These are phyloP conservation scores for Aspergillus intermedius DNA, from an alignment of 2,329 filamentous ascomycete genomes.

Conservation along the genomic window DNA sequence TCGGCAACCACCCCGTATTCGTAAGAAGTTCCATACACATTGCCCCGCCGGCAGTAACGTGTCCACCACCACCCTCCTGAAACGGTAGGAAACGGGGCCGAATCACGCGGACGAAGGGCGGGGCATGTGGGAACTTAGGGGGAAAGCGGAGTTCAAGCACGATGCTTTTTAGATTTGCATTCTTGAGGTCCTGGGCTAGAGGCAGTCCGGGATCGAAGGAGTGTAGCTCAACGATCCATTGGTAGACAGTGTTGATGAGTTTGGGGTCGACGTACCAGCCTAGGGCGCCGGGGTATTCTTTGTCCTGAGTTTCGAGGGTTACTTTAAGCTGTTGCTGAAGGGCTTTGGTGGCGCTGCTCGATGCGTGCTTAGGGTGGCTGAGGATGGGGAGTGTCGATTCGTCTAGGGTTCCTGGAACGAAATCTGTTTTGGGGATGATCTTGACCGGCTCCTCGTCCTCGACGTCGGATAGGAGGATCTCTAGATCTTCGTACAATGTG, in stretches of 20 bases:
- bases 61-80: conserved; percentile 67
- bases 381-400: conserved; percentile 57
- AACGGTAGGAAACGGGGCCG: conserved; percentile 73
- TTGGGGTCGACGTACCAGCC: conserved; percentile 75
- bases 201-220: conserved; percentile 66
- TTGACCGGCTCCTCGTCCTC: conserved; percentile 12
- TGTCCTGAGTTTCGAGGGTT: conserved; percentile 58
- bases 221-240: conserved; percentile 88
- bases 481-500: conserved; percentile 44
- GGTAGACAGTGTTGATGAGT: conserved; percentile 68
- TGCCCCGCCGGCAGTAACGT: conserved; percentile 77
- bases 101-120: conserved; percentile 79
- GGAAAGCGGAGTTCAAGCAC: conserved; percentile 79
- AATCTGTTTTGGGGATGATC: conserved; percentile 46
- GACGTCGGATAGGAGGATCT: conserved; percentile 33
- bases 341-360: conserved; percentile 52
- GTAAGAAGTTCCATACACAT: conserved; percentile 82
- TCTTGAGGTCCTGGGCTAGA: conserved; percentile 68
- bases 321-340: conserved; percentile 60
- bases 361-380: conserved; percentile 60
- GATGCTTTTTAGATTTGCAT: conserved; percentile 55
- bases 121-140: conserved; percentile 65
- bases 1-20: conserved; percentile 72
- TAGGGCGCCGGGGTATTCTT: conserved; percentile 56
- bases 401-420: conserved; percentile 62